phyloP scores from a whole-genome alignment of 495 filamentous ascomycete species.

The Friedmanniomyces simplex region DNA sequence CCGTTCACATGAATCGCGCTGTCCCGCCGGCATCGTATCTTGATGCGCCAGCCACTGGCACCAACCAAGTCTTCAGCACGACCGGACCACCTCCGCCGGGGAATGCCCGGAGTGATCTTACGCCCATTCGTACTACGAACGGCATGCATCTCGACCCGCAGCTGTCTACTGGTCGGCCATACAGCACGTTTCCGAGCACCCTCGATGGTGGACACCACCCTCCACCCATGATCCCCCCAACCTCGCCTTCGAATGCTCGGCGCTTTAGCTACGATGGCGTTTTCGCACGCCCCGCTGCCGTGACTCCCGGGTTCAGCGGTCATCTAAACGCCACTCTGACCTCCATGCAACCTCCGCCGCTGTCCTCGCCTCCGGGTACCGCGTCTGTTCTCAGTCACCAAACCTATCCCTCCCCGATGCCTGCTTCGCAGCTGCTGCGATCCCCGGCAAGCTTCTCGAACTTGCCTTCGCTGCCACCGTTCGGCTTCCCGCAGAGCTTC shows the following conservation, averaged over 20 bases:
- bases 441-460: constrained; percentile 8
- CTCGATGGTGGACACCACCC: not conserved
- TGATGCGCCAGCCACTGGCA: not conserved
- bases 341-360: constrained; percentile 15
- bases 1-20: not conserved
- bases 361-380: constrained; percentile 1
- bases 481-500: constrained; percentile 12
- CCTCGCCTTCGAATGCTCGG: not conserved
- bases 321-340: not conserved
- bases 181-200: not conserved
- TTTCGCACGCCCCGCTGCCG: not conserved
- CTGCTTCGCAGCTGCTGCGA: constrained; percentile 2
- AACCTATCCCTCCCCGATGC: not conserved
- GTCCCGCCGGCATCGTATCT: not conserved
- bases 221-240: not conserved
- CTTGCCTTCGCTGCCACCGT: constrained; percentile 17
- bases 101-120: not conserved
- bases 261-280: constrained; percentile 8
- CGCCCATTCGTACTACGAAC: not conserved
- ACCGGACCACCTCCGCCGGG: not conserved
- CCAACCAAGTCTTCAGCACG: not conserved
- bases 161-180: not conserved
- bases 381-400: not conserved
- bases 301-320: not conserved
- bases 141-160: constrained; percentile 5